Evolutionary conservation across 371 early-diverging fungal genomes (phyloP), one percentile per base, ranked within the genome.

Genomic region (Zopfochytrium polystomum): DNA sequence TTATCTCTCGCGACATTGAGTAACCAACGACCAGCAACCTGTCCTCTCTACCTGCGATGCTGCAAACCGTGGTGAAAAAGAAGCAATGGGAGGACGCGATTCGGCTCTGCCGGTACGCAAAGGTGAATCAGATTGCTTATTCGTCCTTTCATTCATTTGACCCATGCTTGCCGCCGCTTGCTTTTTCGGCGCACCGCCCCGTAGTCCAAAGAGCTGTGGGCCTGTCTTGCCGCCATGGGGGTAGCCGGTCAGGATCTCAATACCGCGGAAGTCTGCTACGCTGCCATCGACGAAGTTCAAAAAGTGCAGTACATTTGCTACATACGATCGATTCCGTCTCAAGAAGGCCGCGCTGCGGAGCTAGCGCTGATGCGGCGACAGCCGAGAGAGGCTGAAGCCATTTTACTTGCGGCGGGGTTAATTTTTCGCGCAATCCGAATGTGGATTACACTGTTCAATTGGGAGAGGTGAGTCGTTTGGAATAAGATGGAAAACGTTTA

Each of bases 61-160:
- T 82, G 33, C 80, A 80, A 59, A 79, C 79, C 29, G 72, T 71
- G 20, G 67, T 74, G 0, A 70, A 66, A 42, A 71, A 73, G 32
- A 80, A 80, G 57, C 78, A 79, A 48, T 82, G 81, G 81, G 82
- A 82, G 51, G 77, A 74, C 51, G 78, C 79, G 1, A 73, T 82
- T 33, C 68, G 72, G 30, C 51, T 82, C 38, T 80, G 82, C 53
- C 65, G 82, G 33, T 72, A 67, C 53, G 73, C 74, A n/a, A 78
- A 81, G 56, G 73, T 78, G 63, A 13, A 51, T 51, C 11, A 4
- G 5, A 33, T 9, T n/a, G 6, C 43, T n/a, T n/a, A 20, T 9
- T 31, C 23, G 7, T 20, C 20, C 47, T 23, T 44, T 56, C 1
- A 33, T 9, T 9, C 11, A 5, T 49, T 15, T 52, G n/a, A 55